These are phyloP conservation scores for Alternaria postmessia DNA, from an alignment of 2,329 filamentous ascomycete genomes.

Conservation along the genomic window DNA sequence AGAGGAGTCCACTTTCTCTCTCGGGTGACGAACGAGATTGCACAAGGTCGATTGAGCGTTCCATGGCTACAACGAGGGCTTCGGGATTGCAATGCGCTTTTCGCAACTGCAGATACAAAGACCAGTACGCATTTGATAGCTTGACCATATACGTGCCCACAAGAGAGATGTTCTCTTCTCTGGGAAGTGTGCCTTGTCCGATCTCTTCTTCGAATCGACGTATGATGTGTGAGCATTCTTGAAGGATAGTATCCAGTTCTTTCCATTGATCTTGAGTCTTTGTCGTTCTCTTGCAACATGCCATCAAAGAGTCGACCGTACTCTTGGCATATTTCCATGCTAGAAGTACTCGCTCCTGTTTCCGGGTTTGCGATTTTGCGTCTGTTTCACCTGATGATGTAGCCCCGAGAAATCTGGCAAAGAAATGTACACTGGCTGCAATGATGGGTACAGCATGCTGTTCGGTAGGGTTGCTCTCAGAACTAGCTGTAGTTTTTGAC, in stretches of 20 bases:
- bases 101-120: slow-evolving; percentile 63
- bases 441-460: slow-evolving; percentile 34
- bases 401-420: slow-evolving; percentile 42
- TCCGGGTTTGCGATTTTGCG: slow-evolving; percentile 24
- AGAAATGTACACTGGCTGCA: slow-evolving; percentile 43
- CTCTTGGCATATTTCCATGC: slow-evolving; percentile 42
- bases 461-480: slow-evolving; percentile 12
- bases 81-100: slow-evolving; percentile 57
- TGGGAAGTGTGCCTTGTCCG: slow-evolving; percentile 8
- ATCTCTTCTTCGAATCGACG: slow-evolving; percentile 33
- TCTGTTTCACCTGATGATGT: slow-evolving; percentile 26
- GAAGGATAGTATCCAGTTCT: slow-evolving; percentile 41
- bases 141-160: slow-evolving; percentile 60
- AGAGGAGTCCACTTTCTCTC: slow-evolving; percentile 66
- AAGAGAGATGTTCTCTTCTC: slow-evolving; percentile 18
- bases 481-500: slow-evolving; percentile 9
- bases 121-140: slow-evolving; percentile 76
- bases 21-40: slow-evolving; percentile 63
- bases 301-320: slow-evolving; percentile 46
- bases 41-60: slow-evolving; percentile 70
- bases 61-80: slow-evolving; percentile 64
- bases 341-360: slow-evolving; percentile 34
- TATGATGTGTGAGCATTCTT: slow-evolving; percentile 43
- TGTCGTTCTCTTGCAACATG: slow-evolving; percentile 43
- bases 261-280: slow-evolving; percentile 38